These are phyloP conservation scores for Cucumis cinereus DNA, from an alignment of 306 rosid species.

Conservation along the genomic window DNA sequence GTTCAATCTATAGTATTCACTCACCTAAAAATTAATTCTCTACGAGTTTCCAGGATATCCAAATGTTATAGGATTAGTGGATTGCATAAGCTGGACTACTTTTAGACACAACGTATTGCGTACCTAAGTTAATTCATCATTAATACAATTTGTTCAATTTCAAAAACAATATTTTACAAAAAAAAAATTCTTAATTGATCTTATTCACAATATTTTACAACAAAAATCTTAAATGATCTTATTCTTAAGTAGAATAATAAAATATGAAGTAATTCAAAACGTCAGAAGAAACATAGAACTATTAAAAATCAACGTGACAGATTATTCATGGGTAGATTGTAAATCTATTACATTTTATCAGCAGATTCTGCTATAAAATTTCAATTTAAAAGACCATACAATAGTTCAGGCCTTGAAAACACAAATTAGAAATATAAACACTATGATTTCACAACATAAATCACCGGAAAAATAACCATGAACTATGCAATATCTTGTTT, in stretches of 20 bases:
- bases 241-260: neutral
- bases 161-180: neutral
- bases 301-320: neutral
- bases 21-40: no score
- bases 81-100: no score
- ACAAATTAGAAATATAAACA: no score
- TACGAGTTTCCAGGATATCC: no score
- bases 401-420: neutral
- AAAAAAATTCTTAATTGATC: neutral
- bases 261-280: neutral
- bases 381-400: neutral
- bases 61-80: no score
- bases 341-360: neutral
- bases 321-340: neutral
- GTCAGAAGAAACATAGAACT: neutral
- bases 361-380: neutral
- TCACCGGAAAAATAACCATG: neutral
- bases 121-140: neutral
- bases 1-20: no score
- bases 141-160: no score
- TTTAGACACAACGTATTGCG: neutral
- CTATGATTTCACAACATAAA: neutral
- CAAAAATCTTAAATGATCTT: neutral
- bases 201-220: neutral
- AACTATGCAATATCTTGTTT: neutral